Base-by-base conservation (phyloP, 1,284 basidiomycete species). In the Vanrija sp. region DNA sequence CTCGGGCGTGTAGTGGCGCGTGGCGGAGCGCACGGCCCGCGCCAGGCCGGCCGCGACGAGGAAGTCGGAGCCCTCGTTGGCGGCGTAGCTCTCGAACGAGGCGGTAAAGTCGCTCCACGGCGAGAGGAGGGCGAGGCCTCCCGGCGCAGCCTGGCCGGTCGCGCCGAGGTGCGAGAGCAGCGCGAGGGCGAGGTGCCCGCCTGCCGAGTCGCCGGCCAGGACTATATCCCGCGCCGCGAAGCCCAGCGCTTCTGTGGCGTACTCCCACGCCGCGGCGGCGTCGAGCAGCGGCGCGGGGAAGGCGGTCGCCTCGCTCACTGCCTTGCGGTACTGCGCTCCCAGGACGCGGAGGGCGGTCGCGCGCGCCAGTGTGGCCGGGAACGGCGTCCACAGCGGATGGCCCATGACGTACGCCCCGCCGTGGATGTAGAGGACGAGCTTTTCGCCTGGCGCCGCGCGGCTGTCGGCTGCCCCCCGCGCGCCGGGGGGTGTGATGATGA, bases 181-280 rank as follows among this genome's bases (percentile, higher is more conserved):
- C 6, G 81, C 79, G 4, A 85, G 76, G 0, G 80, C 81, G 4
- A 86, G 76, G 62, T 86, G 85, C 0, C 82, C 85, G 3, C 85
- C 85, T 0, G 85, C 84, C 48, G 81, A 83, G 61, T 86, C 85
- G 31, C 85, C 85, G 7, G 82, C 78, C 35, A 87, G 65, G 42
- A 83, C 69, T 47, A 86, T 80, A 60, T 83, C 81, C 54, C 75
- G 75, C 2, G 81, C 72, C 0, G 68, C 66, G 62, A 81, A 79
- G 15, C 57, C 54, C 2, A 79, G 54, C 3, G 62, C 68, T 38
- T 73, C 57, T 39, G 83, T 77, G 19, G 85, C 79, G 63, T 85
- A 83, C 44, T 77, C 69, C 64, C 84, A 85, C 0, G 79, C 83
- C 0, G 83, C 79, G 6, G 84, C 68, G 0, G 79, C 80, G 59